Evolutionary conservation across 345 rosid species (phyloP).

Genomic region (Acer yangbiense): DNA sequence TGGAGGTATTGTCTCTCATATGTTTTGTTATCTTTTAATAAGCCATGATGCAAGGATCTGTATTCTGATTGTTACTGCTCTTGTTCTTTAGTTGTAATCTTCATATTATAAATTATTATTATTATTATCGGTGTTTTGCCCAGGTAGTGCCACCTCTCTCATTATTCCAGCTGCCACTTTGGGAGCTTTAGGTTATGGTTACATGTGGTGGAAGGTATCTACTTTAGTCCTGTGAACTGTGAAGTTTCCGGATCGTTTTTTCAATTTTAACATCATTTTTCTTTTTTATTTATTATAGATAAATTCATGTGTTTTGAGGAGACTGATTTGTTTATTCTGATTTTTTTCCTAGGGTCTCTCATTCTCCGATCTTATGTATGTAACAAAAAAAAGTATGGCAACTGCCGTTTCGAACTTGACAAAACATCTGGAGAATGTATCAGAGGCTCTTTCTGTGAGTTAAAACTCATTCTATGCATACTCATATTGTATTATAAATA

Average conservation of each 20-base stretch:
- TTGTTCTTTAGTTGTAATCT: slow-evolving; percentile 6
- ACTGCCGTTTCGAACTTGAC: slow-evolving; percentile 79
- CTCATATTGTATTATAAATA: slow-evolving; percentile 20
- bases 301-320: slow-evolving; percentile 10
- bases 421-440: slow-evolving; percentile 74
- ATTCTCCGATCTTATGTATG: slow-evolving; percentile 84
- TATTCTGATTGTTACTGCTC: not conserved
- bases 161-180: slow-evolving; percentile 76
- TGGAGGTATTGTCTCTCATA: slow-evolving; percentile 36
- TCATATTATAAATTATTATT: not conserved
- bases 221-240: not conserved
- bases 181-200: slow-evolving; percentile 95
- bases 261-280: not conserved
- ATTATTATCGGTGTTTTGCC: not conserved
- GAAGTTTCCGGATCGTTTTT: not conserved
- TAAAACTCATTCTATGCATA: slow-evolving; percentile 10
- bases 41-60: not conserved
- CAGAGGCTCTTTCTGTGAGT: slow-evolving; percentile 81
- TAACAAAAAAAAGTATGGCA: slow-evolving; percentile 80
- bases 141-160: slow-evolving; percentile 64
- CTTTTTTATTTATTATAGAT: not conserved
- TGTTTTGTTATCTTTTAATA: not conserved
- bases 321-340: slow-evolving; percentile 10
- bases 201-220: slow-evolving; percentile 98
- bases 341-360: slow-evolving; percentile 63